Percentiles rank a stretch among this genome's conserved stretches.
Evolutionary conservation across 2,329 filamentous ascomycete genomes (phyloP).

Genomic region (Teratosphaeria pseudoeucalypti): DNA sequence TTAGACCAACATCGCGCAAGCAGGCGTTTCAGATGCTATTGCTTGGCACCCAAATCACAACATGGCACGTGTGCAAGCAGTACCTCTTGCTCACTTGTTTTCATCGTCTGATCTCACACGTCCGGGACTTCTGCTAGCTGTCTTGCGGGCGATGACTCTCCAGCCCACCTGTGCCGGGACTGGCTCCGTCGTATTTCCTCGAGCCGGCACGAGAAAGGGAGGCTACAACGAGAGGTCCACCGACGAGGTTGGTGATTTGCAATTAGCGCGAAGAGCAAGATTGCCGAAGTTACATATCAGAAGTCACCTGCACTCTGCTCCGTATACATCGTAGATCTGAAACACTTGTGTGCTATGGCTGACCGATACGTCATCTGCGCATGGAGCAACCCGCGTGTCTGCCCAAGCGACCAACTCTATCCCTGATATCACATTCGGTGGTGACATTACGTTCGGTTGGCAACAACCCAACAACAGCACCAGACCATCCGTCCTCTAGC

Average conservation of each 20-base stretch:
- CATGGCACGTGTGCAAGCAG: not conserved
- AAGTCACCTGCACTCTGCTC: not conserved
- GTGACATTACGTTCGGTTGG: not conserved
- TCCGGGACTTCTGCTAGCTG: not conserved
- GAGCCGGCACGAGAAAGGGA: not conserved
- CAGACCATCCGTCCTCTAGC: not conserved
- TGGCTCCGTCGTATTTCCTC: not conserved
- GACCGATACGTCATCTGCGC: not conserved
- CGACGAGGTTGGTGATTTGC: not conserved
- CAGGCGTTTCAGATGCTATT: not conserved
- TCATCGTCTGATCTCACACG: not conserved
- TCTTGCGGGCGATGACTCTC: not conserved
- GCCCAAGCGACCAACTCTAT: not conserved
- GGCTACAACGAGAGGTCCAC: not conserved
- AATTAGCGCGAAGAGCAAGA: not conserved
- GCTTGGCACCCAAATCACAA: not conserved
- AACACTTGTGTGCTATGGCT: not conserved
- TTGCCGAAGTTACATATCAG: not conserved
- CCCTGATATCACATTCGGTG: not conserved
- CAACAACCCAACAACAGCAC: not conserved
- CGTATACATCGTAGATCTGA: not conserved
- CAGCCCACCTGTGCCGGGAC: not conserved
- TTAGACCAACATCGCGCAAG: not conserved
- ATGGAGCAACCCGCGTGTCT: not conserved
- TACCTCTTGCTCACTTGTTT: not conserved